These are phyloP conservation scores for Russula sp. DNA, from an alignment of 768 basidiomycete genomes.

Conservation along the genomic window DNA sequence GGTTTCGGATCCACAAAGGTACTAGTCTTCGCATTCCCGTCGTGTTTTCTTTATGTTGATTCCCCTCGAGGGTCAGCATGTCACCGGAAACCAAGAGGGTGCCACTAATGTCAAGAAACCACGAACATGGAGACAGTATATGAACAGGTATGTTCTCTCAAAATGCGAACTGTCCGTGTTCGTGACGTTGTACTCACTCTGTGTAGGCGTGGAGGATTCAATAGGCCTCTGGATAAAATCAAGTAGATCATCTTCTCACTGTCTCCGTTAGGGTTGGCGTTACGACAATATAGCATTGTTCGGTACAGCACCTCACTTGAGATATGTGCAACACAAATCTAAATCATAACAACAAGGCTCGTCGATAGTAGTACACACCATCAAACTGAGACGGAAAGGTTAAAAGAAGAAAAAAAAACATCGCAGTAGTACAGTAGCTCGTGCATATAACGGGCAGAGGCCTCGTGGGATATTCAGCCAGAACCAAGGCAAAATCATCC, in stretches of 20 bases:
- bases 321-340: conserved; percentile 11
- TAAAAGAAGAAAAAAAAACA: conserved; percentile 16
- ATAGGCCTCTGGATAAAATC: conserved; percentile 94
- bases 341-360: conserved; percentile 24
- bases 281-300: not conserved
- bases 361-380: conserved; percentile 27
- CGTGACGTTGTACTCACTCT: not conserved
- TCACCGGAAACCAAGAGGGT: conserved; percentile 81
- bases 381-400: conserved; percentile 10
- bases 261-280: not conserved
- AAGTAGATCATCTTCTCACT: conserved; percentile 47
- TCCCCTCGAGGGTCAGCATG: conserved; percentile 62
- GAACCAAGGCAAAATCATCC: conserved; percentile 16
- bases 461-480: conserved; percentile 16
- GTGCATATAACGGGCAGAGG: conserved; percentile 21
- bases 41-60: not conserved
- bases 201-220: conserved; percentile 76
- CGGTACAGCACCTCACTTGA: conserved; percentile 2
- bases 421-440: conserved; percentile 26
- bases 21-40: conserved; percentile 20
- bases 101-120: conserved; percentile 67
- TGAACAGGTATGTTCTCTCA: conserved; percentile 69
- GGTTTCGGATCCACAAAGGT: conserved; percentile 93
- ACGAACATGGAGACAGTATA: conserved; percentile 95
- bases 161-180: conserved; percentile 17